Evolutionary conservation across 208 protist species (phyloP), one percentile per base, ranked within the genome.

Genomic region (Wallacemonas sp.): DNA sequence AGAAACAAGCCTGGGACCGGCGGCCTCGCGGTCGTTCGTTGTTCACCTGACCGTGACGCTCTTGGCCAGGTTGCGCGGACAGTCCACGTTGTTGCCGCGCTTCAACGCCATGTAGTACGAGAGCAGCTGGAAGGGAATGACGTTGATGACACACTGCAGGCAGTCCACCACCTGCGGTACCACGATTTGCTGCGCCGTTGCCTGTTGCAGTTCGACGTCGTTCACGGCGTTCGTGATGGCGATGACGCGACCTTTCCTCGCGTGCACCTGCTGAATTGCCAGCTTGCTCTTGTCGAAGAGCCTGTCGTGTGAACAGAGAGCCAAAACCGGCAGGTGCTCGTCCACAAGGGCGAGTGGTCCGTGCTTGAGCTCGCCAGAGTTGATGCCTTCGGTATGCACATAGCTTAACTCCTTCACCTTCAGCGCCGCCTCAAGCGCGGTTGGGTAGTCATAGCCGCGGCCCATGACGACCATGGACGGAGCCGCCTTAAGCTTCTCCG

Each of bases 401-500:
- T 99, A 99, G 12, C 85, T 94, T 38, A 99, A 73, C 81, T 99
- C 98, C 76, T 99, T 99, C 57, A 99, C 82, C 71, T 99, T 99
- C 29, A 98, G 79, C 17, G 96, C 89, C 15, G 93, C 96, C 78
- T 99, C 98, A 36, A 98, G 63, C 29, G 85, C 87, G 3, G 94
- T 97, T 17, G 94, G 78, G 65, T 94, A 93, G 60, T 98, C 84
- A 66, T 96, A 97, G 15, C 95, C 97, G 17, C 96, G 83, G 2
- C 96, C 95, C 26, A 98, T 67, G 27, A 98, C 71, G 21, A 98
- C 61, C 21, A 98, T 32, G 13, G 79, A 88, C 22, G 55, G 52
- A 6, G 34, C 55, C 15, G 85, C 60, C 26, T 88, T 69, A 53
- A 94, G 67, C 8, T 73, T 39, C n/a, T 83, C 66, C 9, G 94